phyloP scores from a whole-genome alignment of 768 basidiomycete species.

The Russula foetens region DNA sequence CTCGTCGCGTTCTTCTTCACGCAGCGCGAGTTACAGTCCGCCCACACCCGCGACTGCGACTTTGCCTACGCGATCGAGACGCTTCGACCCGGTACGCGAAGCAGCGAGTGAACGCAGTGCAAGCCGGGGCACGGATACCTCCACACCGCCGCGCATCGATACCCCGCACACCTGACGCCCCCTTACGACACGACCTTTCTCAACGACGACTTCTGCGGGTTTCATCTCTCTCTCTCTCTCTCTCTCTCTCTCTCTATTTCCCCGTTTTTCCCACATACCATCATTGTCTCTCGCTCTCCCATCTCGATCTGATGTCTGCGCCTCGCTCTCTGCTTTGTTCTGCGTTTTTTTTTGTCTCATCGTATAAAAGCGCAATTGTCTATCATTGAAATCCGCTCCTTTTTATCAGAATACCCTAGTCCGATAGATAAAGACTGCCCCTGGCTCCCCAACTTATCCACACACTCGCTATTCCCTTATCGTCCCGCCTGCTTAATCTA shows the following conservation, averaged over 20 bases:
- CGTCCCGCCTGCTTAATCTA: not conserved
- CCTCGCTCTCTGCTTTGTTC: slow-evolving; percentile 3
- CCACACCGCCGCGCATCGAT: slow-evolving; percentile 9
- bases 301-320: not conserved
- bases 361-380: not conserved
- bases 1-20: not conserved
- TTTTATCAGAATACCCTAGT: not conserved
- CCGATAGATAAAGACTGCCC: slow-evolving; percentile 3
- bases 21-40: not conserved
- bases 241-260: not conserved
- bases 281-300: not conserved
- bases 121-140: slow-evolving; percentile 9
- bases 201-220: slow-evolving; percentile 2
- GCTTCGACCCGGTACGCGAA: slow-evolving; percentile 23
- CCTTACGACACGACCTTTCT: not conserved
- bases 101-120: slow-evolving; percentile 14
- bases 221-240: not conserved
- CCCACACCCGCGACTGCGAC: not conserved
- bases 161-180: slow-evolving; percentile 12
- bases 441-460: not conserved
- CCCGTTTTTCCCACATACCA: no score
- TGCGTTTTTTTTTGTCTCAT: not conserved
- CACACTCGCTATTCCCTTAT: slow-evolving; percentile 1
- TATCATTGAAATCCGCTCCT: slow-evolving; percentile 3
- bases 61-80: not conserved